Evolutionary conservation across 2,329 filamentous ascomycete species (phyloP), one percentile per base, ranked within the genome.

Genomic region (Neoascochyta sp.): DNA sequence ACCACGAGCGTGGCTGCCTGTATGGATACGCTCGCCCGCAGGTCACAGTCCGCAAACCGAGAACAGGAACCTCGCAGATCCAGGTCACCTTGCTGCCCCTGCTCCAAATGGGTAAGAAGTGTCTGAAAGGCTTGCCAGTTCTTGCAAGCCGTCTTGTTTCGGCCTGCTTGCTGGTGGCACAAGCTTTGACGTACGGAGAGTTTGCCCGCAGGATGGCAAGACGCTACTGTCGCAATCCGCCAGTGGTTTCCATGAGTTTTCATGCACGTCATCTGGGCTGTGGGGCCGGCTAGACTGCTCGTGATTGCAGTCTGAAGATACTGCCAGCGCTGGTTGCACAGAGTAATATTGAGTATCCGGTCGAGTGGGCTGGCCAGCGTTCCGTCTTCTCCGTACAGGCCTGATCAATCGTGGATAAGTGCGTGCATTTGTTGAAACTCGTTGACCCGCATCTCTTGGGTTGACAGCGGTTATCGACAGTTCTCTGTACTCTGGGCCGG

Each of bases 1-100:
- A 29, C 38, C 43, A 44, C 39, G 36, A 45, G 45, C 45, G 42
- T 43, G 45, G 45, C 43, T 22, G 29, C 36, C 19, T 25, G 34
- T 33, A 48, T 47, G 24, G 40, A 52, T 53, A 22, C 31, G 43
- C 34, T 37, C 23, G 39, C 41, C 49, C 39, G 51, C 49, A 55
- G 45, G 35, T 47, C 44, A 41, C 23, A 46, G 23, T 36, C 49
- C 42, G 29, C 9, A 38, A 24, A 45, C 45, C 45, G 37, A 54
- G 43, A 32, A 43, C 24, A 37, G 31, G 23, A 40, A 23, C 17
- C 30, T 41, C 35, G 32, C 24, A 24, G 40, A 47, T 41, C 43
- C 43, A 45, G 42, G 38, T 34, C 23, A 34, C 27, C 19, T 35
- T 31, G n/a, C 34, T 40, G 41, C 33, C 28, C 17, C 33, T 34